Evolutionary conservation across 2,329 filamentous ascomycete species (phyloP).

Genomic region (Xylaria sp.): DNA sequence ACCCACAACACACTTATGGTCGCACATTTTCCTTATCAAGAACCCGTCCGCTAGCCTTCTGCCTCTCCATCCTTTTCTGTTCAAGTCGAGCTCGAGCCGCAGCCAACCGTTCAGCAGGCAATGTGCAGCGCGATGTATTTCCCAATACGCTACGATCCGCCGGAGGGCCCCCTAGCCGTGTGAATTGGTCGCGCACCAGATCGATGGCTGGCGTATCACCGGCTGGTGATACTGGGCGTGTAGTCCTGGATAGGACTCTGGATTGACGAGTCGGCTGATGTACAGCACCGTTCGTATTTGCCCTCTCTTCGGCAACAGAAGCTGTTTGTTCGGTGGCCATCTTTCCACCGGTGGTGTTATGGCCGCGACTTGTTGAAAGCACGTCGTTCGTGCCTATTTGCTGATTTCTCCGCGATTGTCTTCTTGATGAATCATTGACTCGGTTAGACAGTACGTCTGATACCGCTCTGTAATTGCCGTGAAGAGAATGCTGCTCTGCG

Average conservation of each 20-base stretch:
- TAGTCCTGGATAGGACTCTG: slow-evolving; percentile 44
- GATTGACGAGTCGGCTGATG: slow-evolving; percentile 39
- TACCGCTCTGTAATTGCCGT: slow-evolving; percentile 36
- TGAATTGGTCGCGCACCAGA: slow-evolving; percentile 59
- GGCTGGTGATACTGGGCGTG: slow-evolving; percentile 44
- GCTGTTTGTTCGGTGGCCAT: slow-evolving; percentile 27
- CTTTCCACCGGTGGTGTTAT: slow-evolving; percentile 24
- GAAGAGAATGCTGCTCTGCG: slow-evolving; percentile 25
- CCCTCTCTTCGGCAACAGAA: slow-evolving; percentile 31
- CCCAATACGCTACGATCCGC: slow-evolving; percentile 47
- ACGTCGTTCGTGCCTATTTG: slow-evolving; percentile 9
- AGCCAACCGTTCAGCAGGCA: slow-evolving; percentile 63
- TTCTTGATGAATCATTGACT: slow-evolving; percentile 42
- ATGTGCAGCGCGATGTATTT: slow-evolving; percentile 56
- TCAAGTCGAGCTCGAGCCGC: slow-evolving; percentile 67
- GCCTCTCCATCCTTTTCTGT: slow-evolving; percentile 64
- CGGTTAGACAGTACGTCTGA: slow-evolving; percentile 44
- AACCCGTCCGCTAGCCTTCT: slow-evolving; percentile 43
- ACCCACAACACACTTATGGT: slow-evolving; percentile 17
- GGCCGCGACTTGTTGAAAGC: slow-evolving; percentile 17
- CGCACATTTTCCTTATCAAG: slow-evolving; percentile 62
- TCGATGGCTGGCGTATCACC: slow-evolving; percentile 56
- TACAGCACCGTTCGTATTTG: slow-evolving; percentile 37
- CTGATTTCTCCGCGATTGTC: slow-evolving; percentile 20
- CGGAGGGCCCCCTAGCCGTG: slow-evolving; percentile 56